Evolutionary conservation across 305 asterid species (phyloP), one percentile per base, ranked within the genome.

Genomic region (Vinca major): DNA sequence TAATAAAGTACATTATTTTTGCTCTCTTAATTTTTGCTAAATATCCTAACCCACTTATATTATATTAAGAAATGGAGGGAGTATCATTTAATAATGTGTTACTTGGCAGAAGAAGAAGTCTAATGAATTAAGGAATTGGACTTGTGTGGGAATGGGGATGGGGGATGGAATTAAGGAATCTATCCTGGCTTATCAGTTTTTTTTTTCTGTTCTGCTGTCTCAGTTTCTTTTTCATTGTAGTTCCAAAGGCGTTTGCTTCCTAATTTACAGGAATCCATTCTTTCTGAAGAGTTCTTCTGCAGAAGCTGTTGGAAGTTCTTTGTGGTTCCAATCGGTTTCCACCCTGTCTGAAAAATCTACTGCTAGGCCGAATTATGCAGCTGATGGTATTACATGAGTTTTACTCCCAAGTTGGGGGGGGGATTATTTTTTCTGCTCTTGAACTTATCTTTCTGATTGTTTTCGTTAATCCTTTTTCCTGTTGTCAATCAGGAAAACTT

Each of bases 261-360:
- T 55, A n/a, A n/a, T 17, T 17, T 26, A 10, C 21, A 78, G 81
- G 70, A 62, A 62, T n/a, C 61, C 61, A 16, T 40, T 54, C 40
- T 63, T 73, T 57, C 73, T 16, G n/a, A 74, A 55, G 40, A 48
- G 54, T 43, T n/a, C 61, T 7, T 13, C 43, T 62, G 66, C 57
- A 64, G 65, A 74, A 57, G 66, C 16, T 65, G 57, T 44, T 60
- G 70, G 49, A 70, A 62, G 39, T 55, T 73, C 63, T 70, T 44
- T 62, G 10, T 48, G 66, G 68, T 68, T 53, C 40, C 64, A 19
- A 50, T 49, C 55, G 44, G 20, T 72, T 21, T 12, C 80, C 62
- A 74, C 83, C 20, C 79, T 62, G 66, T 69, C 87, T 12, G 79
- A 71, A 33, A 68, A 48, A 70, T 66, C 87, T 67, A 40, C 86